Evolutionary conservation across 169 alveolate genomes (phyloP), one percentile per base, ranked within the genome.

Genomic region (Eimeria zaria): DNA sequence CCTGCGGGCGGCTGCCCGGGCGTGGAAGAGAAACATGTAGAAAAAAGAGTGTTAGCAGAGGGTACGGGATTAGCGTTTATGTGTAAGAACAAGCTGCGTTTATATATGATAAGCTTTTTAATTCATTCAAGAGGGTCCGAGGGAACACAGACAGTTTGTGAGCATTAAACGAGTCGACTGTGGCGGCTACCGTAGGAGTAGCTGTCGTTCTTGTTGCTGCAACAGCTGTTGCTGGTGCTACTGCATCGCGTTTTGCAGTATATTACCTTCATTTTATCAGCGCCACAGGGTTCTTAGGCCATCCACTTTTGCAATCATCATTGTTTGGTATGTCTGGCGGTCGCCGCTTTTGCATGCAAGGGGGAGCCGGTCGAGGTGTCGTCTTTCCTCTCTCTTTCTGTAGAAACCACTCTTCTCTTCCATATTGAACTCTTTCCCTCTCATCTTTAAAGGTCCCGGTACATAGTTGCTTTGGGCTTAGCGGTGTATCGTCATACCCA

Each of bases 151-250:
- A 78, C 88, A 67, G 44, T n/a, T 78, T 51, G 60, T 78, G 67
- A 78, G 88, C 60, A 78, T 27, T 22, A 51, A 1, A 36, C 88
- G 67, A 46, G 64, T 51, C 88, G 88, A 78, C 64, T 48, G 69
- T 78, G 88, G 88, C 48, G 88, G 88, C 88, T 78, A 51, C 88
- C 69, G 67, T 78, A 12, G 83, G 83, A 73, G 83, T 78, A 78
- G 67, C 88, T 51, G 44, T 27, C 60, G 88, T 48, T 46, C 27
- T 51, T 48, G 46, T 48, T 78, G 67, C 67, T 78, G 44, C 64
- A 46, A 44, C 88, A 46, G 88, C 88, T 78, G 67, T 78, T 78
- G 67, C 88, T 48, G 88, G 46, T 48, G 88, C 88, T 48, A 27
- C 88, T 41, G 12, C 16, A 8, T 78, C 9, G 64, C 88, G 69